phyloP scores from a whole-genome alignment of 208 protist species.

The Angomonas deanei region DNA sequence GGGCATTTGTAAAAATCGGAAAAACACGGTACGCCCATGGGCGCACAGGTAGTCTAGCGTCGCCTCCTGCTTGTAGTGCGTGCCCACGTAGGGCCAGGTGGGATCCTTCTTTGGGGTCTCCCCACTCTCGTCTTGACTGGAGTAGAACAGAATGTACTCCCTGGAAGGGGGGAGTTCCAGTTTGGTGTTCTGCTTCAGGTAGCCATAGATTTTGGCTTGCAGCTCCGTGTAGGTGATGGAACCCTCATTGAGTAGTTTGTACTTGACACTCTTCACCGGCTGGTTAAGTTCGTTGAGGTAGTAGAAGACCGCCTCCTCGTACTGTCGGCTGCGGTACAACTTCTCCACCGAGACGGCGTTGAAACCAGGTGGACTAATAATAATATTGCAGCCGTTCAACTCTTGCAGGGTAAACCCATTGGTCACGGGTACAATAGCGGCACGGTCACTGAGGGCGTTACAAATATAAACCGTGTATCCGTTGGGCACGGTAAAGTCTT shows the following conservation, averaged over 20 bases:
- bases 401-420: neutral
- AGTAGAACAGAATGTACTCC: constrained; percentile 30
- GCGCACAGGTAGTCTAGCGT: neutral
- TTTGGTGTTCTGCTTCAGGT: neutral
- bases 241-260: constrained; percentile 18
- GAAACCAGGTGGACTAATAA: neutral
- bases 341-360: constrained; percentile 5
- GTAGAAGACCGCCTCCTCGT: constrained; percentile 18
- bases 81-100: neutral
- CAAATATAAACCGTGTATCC: neutral
- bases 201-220: constrained; percentile 19
- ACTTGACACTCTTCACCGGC: constrained; percentile 6
- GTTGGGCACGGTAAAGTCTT: neutral
- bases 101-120: neutral
- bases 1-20: constrained; percentile 35
- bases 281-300: constrained; percentile 25
- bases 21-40: constrained; percentile 23
- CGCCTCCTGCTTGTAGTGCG: neutral
- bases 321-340: constrained; percentile 18
- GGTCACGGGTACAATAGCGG: neutral
- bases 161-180: constrained; percentile 8
- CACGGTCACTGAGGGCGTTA: neutral
- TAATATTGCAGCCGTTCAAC: neutral
- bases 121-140: constrained; percentile 3
- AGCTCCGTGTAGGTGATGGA: constrained; percentile 17